phyloP scores from a whole-genome alignment of 192 early-diverging fungal species.

The Phlyctochytrium planicorne region DNA sequence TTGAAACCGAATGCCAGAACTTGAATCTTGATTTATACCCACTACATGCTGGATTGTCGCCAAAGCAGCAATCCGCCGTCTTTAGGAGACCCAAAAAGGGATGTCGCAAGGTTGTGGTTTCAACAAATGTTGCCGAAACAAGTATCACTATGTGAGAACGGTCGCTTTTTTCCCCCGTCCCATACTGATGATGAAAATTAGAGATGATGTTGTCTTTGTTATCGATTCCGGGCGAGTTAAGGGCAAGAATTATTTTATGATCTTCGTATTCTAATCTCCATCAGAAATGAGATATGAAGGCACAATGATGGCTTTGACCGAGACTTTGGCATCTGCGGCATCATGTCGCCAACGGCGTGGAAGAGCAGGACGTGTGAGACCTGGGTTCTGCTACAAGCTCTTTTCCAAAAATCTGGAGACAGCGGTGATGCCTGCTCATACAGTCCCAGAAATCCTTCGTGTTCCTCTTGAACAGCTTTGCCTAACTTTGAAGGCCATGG shows the following conservation, averaged over 20 bases:
- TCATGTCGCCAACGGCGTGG: slow-evolving; percentile 73
- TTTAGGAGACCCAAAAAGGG: slow-evolving; percentile 54
- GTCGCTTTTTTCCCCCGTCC: not conserved
- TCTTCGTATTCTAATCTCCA: not conserved
- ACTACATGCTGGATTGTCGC: slow-evolving; percentile 59
- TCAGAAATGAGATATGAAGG: slow-evolving; percentile 50
- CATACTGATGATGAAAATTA: slow-evolving; percentile 31
- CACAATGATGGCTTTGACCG: slow-evolving; percentile 42
- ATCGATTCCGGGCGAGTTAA: slow-evolving; percentile 79
- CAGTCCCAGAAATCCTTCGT: slow-evolving; percentile 77
- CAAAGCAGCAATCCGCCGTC: slow-evolving; percentile 58
- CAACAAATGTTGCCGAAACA: slow-evolving; percentile 84
- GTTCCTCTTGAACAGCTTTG: slow-evolving; percentile 84
- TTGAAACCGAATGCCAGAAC: slow-evolving; percentile 9
- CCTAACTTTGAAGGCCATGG: slow-evolving; percentile 59
- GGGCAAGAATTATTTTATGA: slow-evolving; percentile 5
- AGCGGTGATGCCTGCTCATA: slow-evolving; percentile 43
- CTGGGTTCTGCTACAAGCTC: slow-evolving; percentile 69
- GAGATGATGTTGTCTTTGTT: slow-evolving; percentile 71
- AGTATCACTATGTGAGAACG: slow-evolving; percentile 51
- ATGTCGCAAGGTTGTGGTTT: slow-evolving; percentile 70
- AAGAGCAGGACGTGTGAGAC: slow-evolving; percentile 79
- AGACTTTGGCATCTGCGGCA: slow-evolving; percentile 68
- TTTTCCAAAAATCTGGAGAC: slow-evolving; percentile 34
- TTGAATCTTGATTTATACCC: slow-evolving; percentile 44